Percentiles rank a stretch among this genome's conserved stretches.
These are phyloP conservation scores for Ceratobasidium sp. DNA, from an alignment of 1,284 basidiomycete species.

Conservation along the genomic window DNA sequence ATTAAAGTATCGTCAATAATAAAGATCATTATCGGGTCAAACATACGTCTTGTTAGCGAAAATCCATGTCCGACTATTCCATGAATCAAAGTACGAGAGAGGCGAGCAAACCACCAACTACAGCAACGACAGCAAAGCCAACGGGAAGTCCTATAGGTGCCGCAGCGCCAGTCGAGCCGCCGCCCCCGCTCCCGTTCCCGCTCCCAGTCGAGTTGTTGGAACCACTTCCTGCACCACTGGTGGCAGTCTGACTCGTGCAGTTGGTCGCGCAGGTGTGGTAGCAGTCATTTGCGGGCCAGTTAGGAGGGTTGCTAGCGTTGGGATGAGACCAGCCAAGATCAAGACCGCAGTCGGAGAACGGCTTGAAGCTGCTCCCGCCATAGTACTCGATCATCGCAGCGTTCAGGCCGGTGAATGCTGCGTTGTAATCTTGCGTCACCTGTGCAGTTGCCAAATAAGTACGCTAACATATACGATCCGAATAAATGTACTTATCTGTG, in stretches of 20 bases:
- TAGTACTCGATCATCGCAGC: slow-evolving; percentile 43
- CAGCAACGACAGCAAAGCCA: slow-evolving; percentile 6
- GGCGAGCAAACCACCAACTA: slow-evolving; percentile 8
- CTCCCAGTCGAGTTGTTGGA: neutral
- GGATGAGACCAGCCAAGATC: slow-evolving; percentile 44
- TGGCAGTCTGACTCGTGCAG: slow-evolving; percentile 22
- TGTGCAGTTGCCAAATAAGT: slow-evolving; percentile 38
- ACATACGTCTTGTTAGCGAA: neutral
- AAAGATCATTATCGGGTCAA: slow-evolving; percentile 14
- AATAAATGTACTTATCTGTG: slow-evolving; percentile 41
- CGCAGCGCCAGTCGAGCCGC: slow-evolving; percentile 1
- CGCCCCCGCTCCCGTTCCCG: slow-evolving; percentile 1
- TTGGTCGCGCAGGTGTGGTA: slow-evolving; percentile 43
- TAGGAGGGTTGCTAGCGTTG: slow-evolving; percentile 41
- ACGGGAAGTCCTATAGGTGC: neutral
- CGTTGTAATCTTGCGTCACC: slow-evolving; percentile 45
- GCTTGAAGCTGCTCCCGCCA: slow-evolving; percentile 39
- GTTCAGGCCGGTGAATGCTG: slow-evolving; percentile 45
- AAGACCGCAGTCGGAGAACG: slow-evolving; percentile 44
- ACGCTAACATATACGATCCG: too few species aligned
- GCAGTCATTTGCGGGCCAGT: slow-evolving; percentile 43
- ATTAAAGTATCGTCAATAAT: slow-evolving; percentile 23
- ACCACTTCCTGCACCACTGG: neutral
- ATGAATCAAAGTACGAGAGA: slow-evolving; percentile 26
- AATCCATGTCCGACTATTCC: neutral